Evolutionary conservation across 2,329 filamentous ascomycete species (phyloP), one percentile per base, ranked within the genome.

Genomic region (Anisogramma anomala): DNA sequence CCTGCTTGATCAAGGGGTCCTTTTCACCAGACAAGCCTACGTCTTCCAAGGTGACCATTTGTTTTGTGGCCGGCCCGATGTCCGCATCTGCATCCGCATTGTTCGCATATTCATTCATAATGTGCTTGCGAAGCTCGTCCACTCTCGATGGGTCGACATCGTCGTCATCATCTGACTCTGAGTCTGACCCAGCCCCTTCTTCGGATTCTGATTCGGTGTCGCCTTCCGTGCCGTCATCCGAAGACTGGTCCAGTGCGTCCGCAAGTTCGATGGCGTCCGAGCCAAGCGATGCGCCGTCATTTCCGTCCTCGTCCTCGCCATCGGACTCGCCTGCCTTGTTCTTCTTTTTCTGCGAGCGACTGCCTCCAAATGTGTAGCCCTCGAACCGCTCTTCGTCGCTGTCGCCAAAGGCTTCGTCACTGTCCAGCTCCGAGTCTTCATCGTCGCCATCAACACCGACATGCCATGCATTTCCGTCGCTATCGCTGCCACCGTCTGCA

Each of bases 371-470:
- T 0, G 67, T 54, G 53, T 81, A 93, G 9, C 78, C 84, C 49
- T 86, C 77, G 50, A 94, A 93, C 48, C 72, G 74, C 56, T 94
- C 88, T 54, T 91, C 80, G 54, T 94, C 88, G 53, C 84, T 91
- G 49, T 84, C 80, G 3, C 86, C 84, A 67, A 94, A 86, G 2
- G 89, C 88, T 53, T 93, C 85, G 56, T 79, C 75, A 51, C 72
- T 77, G 50, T 79, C 77, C 39, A 79, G 72, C 45, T 79, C 75
- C 4, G 74, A 79, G 50, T 79, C 75, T 15, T 78, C 70, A 27
- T 78, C 74, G 23, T 71, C 71, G 13, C 65, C 65, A 17, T 66
- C 67, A 5, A 75, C 67, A 19, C 88, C 87, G 37, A 94, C 68
- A 36, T 72, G 79, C 86, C 86, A 94, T 54, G 84, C 78, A 53